These are phyloP conservation scores for Simmondsia chinensis DNA, from an alignment of 148 eudicot genomes.

Conservation along the genomic window DNA sequence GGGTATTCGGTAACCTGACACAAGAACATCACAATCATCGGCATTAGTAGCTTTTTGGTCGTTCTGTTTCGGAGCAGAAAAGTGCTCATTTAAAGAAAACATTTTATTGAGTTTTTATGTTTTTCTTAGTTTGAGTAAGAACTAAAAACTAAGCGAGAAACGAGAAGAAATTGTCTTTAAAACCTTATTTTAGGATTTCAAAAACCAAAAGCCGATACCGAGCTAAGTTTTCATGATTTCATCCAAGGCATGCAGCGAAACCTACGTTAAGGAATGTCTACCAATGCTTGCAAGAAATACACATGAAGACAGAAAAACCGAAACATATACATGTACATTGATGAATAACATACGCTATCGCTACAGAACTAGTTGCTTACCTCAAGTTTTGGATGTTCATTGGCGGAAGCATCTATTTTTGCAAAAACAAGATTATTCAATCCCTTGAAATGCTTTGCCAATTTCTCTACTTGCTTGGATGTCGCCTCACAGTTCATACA, in stretches of 20 bases:
- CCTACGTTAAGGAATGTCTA: too few relatives aligned
- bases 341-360: neutral
- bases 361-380: constrained; percentile 17
- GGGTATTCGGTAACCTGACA: constrained; percentile 76
- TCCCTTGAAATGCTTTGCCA: constrained; percentile 89
- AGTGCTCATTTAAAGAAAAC: too few relatives aligned
- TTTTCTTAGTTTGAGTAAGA: neutral
- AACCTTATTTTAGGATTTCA: neutral
- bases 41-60: neutral
- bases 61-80: neutral
- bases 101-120: too few relatives aligned
- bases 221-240: too few relatives aligned
- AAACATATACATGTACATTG: neutral
- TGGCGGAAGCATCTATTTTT: constrained; percentile 71
- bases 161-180: neutral
- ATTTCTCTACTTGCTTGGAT: constrained; percentile 82
- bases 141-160: neutral
- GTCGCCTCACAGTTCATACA: constrained; percentile 70
- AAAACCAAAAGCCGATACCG: too few relatives aligned
- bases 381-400: constrained; percentile 85
- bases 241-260: too few relatives aligned
- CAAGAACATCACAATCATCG: neutral
- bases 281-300: neutral
- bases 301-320: neutral
- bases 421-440: constrained; percentile 60